Evolutionary conservation across 139 green algal genomes (phyloP), one percentile per base, ranked within the genome.

Genomic region (Closterium sp.): DNA sequence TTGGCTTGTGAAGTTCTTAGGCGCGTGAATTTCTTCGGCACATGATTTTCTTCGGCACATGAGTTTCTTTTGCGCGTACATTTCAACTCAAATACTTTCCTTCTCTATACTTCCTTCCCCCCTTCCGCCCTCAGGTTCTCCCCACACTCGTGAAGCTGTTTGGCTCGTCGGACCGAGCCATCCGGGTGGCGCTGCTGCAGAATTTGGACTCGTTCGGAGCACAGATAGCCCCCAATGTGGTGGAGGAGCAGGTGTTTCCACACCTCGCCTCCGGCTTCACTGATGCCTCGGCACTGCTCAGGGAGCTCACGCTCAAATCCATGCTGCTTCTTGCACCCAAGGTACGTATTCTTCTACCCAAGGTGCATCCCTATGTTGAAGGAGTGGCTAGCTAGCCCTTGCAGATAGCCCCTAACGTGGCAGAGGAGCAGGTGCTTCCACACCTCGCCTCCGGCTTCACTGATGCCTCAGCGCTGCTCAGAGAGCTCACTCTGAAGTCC

Each of bases 231-330:
- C 88, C 96, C 87, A 45, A 91, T 0, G 94, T 98, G 17, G 95
- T 98, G 31, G 97, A 99, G 93, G 96, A 97, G 11, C 96, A 98
- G 95, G 97, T 99, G 30, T 34, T 99, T 96, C 84, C 29, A 45
- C 50, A 90, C 29, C 70, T 89, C n/a, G 5, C 1, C 62, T 79
- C 62, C 22, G 98, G 98, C 27, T 99, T 99, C 93, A 95, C 90
- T 0, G 97, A 99, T 92, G 94, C 89, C 19, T 98, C 98, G 73
- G 96, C 98, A 0, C 98, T 99, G 95, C 95, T 99, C 70, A 92
- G 98, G 0, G 98, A 99, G 97, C 95, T 99, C 10, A 99, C 98
- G 1, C 97, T 99, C 17, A 99, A 99, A 93, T 95, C 93, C 90
- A 97, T 98, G 92, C 96, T 98, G 7, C 50, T 95, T 9, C 95